These are phyloP conservation scores for Hippophae rhamnoides DNA, from an alignment of 306 rosid species.

Conservation along the genomic window DNA sequence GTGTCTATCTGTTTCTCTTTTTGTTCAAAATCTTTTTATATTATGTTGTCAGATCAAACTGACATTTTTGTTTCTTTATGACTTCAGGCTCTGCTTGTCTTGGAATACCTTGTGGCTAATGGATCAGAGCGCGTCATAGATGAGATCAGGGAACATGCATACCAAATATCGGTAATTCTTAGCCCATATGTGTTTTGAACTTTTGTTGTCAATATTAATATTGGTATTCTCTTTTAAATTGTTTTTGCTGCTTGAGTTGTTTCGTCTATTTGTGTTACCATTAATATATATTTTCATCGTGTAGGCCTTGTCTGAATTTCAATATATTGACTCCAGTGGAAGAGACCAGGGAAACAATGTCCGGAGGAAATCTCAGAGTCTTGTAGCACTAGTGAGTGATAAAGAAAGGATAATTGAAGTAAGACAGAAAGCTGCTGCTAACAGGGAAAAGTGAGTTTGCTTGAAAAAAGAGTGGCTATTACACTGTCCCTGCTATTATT, in stretches of 20 bases:
- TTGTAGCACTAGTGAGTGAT: slow-evolving; percentile 74
- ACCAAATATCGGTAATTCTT: slow-evolving; percentile 84
- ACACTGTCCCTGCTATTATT: background rate
- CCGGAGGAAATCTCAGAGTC: slow-evolving; percentile 78
- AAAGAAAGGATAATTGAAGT: slow-evolving; percentile 75
- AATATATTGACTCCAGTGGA: slow-evolving; percentile 83
- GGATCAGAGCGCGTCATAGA: slow-evolving; percentile 96
- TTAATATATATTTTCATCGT: slow-evolving; percentile 17
- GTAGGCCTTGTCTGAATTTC: slow-evolving; percentile 73
- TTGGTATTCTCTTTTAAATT: background rate
- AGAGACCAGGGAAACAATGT: slow-evolving; percentile 91
- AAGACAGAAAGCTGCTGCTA: slow-evolving; percentile 82
- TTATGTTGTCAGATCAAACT: slow-evolving; percentile 7
- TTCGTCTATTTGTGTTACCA: slow-evolving; percentile 11
- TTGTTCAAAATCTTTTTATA: background rate
- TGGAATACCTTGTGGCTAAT: slow-evolving; percentile 89
- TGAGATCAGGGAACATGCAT: slow-evolving; percentile 86
- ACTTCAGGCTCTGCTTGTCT: slow-evolving; percentile 75
- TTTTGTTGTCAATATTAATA: background rate
- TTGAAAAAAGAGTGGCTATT: background rate
- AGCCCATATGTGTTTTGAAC: background rate
- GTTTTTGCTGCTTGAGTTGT: slow-evolving; percentile 4
- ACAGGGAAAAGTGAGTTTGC: slow-evolving; percentile 66
- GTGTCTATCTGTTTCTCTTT: background rate
- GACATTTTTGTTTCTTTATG: slow-evolving; percentile 9